These are phyloP conservation scores for Fusarium solani-melongenae DNA, from an alignment of 2,329 filamentous ascomycete species.

Conservation along the genomic window DNA sequence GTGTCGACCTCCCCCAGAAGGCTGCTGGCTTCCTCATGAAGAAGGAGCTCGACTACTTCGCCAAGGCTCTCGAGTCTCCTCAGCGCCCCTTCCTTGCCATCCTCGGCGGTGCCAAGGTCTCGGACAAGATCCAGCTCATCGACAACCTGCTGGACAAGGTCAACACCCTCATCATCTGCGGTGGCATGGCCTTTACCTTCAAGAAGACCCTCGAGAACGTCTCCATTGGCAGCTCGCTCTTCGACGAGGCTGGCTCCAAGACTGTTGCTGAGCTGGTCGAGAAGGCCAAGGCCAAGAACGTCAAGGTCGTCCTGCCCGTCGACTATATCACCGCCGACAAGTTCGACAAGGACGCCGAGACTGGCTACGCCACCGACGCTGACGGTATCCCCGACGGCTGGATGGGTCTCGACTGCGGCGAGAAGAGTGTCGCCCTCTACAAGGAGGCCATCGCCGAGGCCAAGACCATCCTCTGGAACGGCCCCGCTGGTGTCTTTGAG, in stretches of 20 bases:
- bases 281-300: constrained; percentile 96
- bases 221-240: constrained; percentile 89
- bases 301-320: constrained; percentile 92
- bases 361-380: constrained; percentile 83
- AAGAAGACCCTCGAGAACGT: constrained; percentile 97
- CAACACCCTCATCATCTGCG: constrained; percentile 95
- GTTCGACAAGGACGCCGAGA: constrained; percentile 86
- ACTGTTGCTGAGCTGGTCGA: constrained; percentile 87
- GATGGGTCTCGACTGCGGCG: constrained; percentile 97
- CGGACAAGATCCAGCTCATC: constrained; percentile 99
- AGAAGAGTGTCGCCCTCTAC: constrained; percentile 89
- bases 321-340: constrained; percentile 98
- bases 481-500: constrained; percentile 96
- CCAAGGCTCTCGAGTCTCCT: constrained; percentile 92
- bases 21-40: constrained; percentile 99
- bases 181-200: constrained; percentile 99
- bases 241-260: constrained; percentile 93
- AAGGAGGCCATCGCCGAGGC: constrained; percentile 86
- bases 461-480: constrained; percentile 99
- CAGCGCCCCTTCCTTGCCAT: constrained; percentile 98
- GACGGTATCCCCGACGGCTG: constrained; percentile 95
- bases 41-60: constrained; percentile 99
- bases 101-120: constrained; percentile 97
- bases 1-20: constrained; percentile 94
- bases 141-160: constrained; percentile 99